Percentiles rank a stretch among this genome's conserved stretches.
Conservation (phyloP, 225 moss, liverwort and hornwort species). For the Polytrichum formosum region DNA sequence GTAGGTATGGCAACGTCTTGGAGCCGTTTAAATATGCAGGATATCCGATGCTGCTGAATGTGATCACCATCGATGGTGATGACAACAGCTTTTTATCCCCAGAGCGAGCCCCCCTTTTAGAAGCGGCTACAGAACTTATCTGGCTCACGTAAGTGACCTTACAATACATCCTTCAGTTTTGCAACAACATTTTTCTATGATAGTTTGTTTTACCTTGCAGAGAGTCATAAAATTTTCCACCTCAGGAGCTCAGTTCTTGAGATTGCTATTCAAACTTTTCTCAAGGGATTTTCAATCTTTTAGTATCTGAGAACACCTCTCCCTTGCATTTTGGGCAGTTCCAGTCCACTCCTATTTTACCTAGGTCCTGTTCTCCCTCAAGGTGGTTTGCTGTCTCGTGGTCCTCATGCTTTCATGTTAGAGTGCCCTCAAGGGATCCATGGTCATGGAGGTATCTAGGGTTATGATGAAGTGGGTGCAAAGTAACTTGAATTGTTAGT, state of each 20-base stretch:
- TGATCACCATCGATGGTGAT: conserved; percentile 79
- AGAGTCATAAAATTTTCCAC: background rate
- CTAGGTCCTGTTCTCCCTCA: too few relatives aligned
- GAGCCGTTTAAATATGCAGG: conserved; percentile 96
- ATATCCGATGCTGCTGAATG: conserved; percentile 92
- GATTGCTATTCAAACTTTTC: background rate
- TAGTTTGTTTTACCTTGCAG: background rate
- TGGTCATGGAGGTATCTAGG: too few relatives aligned
- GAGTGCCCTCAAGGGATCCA: too few relatives aligned
- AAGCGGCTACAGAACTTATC: conserved; percentile 84
- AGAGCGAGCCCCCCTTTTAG: conserved; percentile 79
- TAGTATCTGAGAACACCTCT: too few relatives aligned
- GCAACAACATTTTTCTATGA: background rate
- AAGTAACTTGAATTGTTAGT: too few relatives aligned
- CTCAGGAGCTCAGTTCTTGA: conserved; percentile 9
- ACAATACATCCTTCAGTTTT: background rate
- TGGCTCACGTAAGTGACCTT: conserved; percentile 82
- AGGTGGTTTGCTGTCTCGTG: too few relatives aligned
- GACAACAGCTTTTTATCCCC: conserved; percentile 86
- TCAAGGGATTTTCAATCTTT: too few relatives aligned
- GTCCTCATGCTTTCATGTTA: too few relatives aligned
- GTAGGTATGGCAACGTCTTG: conserved; percentile 80
- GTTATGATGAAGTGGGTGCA: too few relatives aligned
- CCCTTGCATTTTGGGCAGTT: too few relatives aligned
- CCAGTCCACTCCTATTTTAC: too few relatives aligned